Percentiles rank a stretch among this genome's conserved stretches.
Conservation (phyloP, 1,284 basidiomycete species). For the Ceratobasidium sp. region DNA sequence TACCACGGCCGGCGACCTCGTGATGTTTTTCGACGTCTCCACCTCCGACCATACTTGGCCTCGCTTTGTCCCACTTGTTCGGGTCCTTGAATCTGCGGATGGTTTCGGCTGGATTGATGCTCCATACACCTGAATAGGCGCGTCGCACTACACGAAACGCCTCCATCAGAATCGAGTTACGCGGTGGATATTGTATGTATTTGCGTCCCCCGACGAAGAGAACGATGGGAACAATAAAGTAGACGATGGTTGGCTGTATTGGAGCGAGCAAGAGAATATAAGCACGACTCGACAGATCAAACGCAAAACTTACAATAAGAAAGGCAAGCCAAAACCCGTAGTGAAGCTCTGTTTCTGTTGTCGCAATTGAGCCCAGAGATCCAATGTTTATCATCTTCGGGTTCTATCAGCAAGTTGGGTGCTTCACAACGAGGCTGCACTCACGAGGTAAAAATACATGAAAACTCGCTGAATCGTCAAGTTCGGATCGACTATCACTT, state of each 20-base stretch:
- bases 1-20: neutral
- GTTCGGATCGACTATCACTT: slow-evolving; percentile 59
- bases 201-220: slow-evolving; percentile 54
- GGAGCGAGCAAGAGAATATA: neutral
- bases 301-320: slow-evolving; percentile 51
- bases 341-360: slow-evolving; percentile 53
- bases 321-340: slow-evolving; percentile 55
- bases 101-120: slow-evolving; percentile 50
- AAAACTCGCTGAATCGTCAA: slow-evolving; percentile 52
- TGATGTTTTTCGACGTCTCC: slow-evolving; percentile 9
- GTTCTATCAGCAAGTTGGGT: neutral
- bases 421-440: neutral
- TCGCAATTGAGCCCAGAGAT: slow-evolving; percentile 54
- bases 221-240: slow-evolving; percentile 55
- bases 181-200: slow-evolving; percentile 57
- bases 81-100: slow-evolving; percentile 49
- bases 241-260: slow-evolving; percentile 48
- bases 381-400: slow-evolving; percentile 58
- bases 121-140: slow-evolving; percentile 50
- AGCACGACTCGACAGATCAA: neutral
- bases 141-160: slow-evolving; percentile 48
- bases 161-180: slow-evolving; percentile 54
- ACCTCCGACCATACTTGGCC: slow-evolving; percentile 19
- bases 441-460: slow-evolving; percentile 48
- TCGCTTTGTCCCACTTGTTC: slow-evolving; percentile 56